Percentiles rank a stretch among this genome's conserved stretches.
phyloP scores from a whole-genome alignment of 208 protist species.

The Acanthamoeba healyi region DNA sequence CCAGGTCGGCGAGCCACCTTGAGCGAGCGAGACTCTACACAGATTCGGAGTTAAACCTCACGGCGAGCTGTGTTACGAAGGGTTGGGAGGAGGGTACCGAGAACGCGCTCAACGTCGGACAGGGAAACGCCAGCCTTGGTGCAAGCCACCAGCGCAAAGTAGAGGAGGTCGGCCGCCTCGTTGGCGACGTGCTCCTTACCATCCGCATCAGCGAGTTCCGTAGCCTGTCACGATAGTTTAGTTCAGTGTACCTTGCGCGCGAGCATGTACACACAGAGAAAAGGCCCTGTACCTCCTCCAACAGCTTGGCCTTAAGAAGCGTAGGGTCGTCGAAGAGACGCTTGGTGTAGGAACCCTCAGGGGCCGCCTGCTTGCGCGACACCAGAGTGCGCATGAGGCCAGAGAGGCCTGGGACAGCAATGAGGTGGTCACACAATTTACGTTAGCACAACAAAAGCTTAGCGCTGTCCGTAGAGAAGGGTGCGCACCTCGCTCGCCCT shows the following conservation, averaged over 20 bases:
- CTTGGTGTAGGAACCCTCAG: conserved; percentile 87
- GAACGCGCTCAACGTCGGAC: conserved; percentile 81
- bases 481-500: not conserved
- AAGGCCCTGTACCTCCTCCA: conserved; percentile 90
- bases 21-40: conserved; percentile 63
- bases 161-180: conserved; percentile 89
- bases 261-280: not conserved
- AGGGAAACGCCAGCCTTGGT: conserved; percentile 80
- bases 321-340: conserved; percentile 84
- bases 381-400: conserved; percentile 68
- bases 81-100: not conserved
- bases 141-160: conserved; percentile 85
- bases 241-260: not conserved
- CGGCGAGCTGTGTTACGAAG: not conserved
- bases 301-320: conserved; percentile 84
- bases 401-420: not conserved
- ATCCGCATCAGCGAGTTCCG: conserved; percentile 3
- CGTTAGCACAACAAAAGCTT: no score
- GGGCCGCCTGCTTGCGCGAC: conserved; percentile 69
- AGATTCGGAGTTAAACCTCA: not conserved
- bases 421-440: not conserved
- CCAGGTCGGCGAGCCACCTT: conserved; percentile 83
- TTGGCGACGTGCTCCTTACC: conserved; percentile 74
- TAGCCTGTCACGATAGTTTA: conserved; percentile 25
- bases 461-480: no score